Evolutionary conservation across 371 early-diverging fungal species (phyloP).

Genomic region (Rozella allomycis): DNA sequence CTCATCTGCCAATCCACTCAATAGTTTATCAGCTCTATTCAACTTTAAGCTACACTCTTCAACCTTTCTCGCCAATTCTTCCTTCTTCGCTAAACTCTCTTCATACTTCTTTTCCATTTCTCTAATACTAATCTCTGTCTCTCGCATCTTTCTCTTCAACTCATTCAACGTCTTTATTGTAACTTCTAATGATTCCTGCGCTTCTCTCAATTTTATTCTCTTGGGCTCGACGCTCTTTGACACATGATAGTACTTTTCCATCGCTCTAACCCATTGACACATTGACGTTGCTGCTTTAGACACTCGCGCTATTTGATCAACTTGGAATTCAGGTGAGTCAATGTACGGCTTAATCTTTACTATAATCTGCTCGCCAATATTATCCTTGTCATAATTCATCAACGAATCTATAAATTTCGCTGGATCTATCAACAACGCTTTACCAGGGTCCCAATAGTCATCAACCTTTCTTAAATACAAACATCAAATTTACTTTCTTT

Average conservation of each 20-base stretch:
- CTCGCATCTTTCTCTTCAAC: slow-evolving; percentile 25
- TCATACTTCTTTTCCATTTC: slow-evolving; percentile 28
- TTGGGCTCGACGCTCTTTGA: slow-evolving; percentile 28
- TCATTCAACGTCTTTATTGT: slow-evolving; percentile 26
- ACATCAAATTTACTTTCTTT: no score
- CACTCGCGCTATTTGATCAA: slow-evolving; percentile 26
- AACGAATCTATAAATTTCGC: slow-evolving; percentile 30
- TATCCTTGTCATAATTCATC: slow-evolving; percentile 35
- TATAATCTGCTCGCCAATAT: slow-evolving; percentile 20
- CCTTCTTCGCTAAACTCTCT: slow-evolving; percentile 33
- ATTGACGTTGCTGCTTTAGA: slow-evolving; percentile 36
- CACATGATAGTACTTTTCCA: slow-evolving; percentile 40
- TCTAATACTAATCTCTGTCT: slow-evolving; percentile 29
- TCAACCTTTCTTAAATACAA: slow-evolving; percentile 32
- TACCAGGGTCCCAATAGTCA: slow-evolving; percentile 37
- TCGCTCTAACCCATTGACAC: slow-evolving; percentile 36
- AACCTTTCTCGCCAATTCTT: slow-evolving; percentile 30
- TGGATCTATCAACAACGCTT: slow-evolving; percentile 24
- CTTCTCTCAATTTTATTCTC: slow-evolving; percentile 23
- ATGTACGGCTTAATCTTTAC: slow-evolving; percentile 34
- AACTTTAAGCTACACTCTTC: slow-evolving; percentile 36
- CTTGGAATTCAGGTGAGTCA: slow-evolving; percentile 34
- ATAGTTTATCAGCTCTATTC: slow-evolving; percentile 29
- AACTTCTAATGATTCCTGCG: slow-evolving; percentile 26
- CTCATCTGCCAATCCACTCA: slow-evolving; percentile 28